phyloP scores from a whole-genome alignment of 2,329 filamentous ascomycete species.

The Tricladium varicosporioides region DNA sequence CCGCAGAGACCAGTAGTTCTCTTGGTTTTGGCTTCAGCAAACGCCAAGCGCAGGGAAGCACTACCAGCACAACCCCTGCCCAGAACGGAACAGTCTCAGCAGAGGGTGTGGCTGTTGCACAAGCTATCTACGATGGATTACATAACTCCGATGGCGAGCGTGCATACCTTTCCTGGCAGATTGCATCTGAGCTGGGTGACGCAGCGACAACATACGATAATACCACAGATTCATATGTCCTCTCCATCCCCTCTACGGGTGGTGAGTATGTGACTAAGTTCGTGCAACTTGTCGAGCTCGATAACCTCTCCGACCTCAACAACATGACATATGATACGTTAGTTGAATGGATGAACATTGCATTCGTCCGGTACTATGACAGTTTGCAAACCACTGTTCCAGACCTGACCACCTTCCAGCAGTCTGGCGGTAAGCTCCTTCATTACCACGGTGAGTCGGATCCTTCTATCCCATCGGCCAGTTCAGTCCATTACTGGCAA shows the following conservation, averaged over 20 bases:
- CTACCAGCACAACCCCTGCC: conserved; percentile 26
- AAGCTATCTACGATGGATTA: conserved; percentile 36
- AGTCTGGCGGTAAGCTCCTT: conserved; percentile 51
- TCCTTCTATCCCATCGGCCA: conserved; percentile 48
- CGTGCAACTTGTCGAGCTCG: conserved; percentile 39
- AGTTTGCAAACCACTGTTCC: conserved; percentile 52
- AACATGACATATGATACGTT: conserved; percentile 55
- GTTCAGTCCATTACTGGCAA: conserved; percentile 53
- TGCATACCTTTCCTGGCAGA: conserved; percentile 38
- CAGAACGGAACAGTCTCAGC: conserved; percentile 19
- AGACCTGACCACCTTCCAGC: conserved; percentile 49
- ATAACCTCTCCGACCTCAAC: conserved; percentile 42
- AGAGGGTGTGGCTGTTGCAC: conserved; percentile 35
- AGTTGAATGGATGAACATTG: conserved; percentile 50
- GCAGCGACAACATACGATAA: conserved; percentile 34
- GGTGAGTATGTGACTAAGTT: conserved; percentile 31
- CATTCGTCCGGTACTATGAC: conserved; percentile 47
- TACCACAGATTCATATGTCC: conserved; percentile 33
- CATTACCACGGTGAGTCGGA: conserved; percentile 59
- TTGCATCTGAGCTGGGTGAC: conserved; percentile 31
- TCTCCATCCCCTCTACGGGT: conserved; percentile 35
- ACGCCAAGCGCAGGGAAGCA: too few relatives aligned
- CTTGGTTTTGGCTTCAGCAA: neutral
- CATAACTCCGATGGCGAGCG: conserved; percentile 35
- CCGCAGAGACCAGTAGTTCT: conserved; percentile 35